Evolutionary conservation across 2,329 filamentous ascomycete genomes (phyloP), one percentile per base, ranked within the genome.

Genomic region (Colletotrichum phormii): DNA sequence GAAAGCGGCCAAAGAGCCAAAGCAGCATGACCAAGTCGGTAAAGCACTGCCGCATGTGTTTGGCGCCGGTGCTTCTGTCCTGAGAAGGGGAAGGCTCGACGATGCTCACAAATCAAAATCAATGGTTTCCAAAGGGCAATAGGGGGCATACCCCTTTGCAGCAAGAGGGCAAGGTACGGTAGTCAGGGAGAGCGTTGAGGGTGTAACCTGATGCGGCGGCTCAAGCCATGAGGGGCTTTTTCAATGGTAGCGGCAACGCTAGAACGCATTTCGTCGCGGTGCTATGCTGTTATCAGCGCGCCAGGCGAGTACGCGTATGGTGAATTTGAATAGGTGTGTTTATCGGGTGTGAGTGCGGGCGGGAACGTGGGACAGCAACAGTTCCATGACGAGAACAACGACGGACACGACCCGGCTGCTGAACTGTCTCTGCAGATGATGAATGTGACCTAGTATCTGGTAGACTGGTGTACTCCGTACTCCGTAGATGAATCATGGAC

Each of bases 201-300:
- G 51, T 59, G 69, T 69, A 69, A 60, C 64, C 69, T 29, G 64
- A 72, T 68, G 53, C 64, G 33, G 64, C 51, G 53, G n/a, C 29
- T 53, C 3, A 22, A 13, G n/a, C n/a, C 46, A 18, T 15, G 57
- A 54, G 13, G 63, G 33, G 22, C 35, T 22, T 37, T 37, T 37
- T 46, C 29, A 26, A 71, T 42, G 42, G 67, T 37, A 54, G 63
- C 37, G 35, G 33, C 63, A 31, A 12, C 42, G 64, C n/a, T 35
- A 33, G 54, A 15, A 55, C 22, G 55, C n/a, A 46, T 22, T 46
- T 35, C 8, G 33, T 22, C 13, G 63, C 9, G 26, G 29, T 67
- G 57, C 67, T 49, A 67, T 58, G 68, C 49, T 67, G 68, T 49
- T 57, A 67, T 57, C 57, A 35, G 22, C 60, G n/a, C 18, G 13